These are phyloP conservation scores for Volvox carteri DNA, from an alignment of 163 green algal species.

Conservation along the genomic window DNA sequence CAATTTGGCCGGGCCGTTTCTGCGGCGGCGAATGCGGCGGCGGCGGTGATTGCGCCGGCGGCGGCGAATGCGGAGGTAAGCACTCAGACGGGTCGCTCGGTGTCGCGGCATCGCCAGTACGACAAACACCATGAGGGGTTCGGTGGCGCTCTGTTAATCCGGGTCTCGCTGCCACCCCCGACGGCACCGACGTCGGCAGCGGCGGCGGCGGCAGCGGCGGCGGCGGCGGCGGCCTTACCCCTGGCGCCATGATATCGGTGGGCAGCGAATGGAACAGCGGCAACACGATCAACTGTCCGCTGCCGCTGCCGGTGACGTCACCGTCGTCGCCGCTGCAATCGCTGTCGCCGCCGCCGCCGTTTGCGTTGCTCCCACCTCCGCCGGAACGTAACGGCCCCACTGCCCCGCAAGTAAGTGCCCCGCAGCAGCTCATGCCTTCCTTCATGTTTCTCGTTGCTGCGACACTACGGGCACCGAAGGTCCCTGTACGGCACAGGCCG, in stretches of 20 bases:
- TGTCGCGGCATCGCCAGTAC: background rate
- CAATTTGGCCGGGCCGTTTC: background rate
- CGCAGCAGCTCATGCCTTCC: too few relatives aligned
- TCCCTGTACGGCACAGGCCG: background rate
- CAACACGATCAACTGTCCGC: background rate
- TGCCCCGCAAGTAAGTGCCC: too few relatives aligned
- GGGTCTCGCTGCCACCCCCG: background rate
- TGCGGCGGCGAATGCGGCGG: background rate
- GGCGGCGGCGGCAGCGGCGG: background rate
- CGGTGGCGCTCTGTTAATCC: background rate
- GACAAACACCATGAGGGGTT: too few relatives aligned
- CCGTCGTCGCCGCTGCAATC: background rate
- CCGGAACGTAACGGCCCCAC: too few relatives aligned
- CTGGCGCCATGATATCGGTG: background rate
- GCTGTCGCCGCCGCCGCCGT: background rate
- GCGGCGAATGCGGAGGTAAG: background rate
- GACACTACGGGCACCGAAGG: too few relatives aligned
- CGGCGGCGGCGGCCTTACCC: background rate
- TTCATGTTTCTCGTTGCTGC: too few relatives aligned
- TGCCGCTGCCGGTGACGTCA: background rate
- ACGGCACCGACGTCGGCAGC: background rate
- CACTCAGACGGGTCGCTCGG: background rate
- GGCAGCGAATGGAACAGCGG: background rate
- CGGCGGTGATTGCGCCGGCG: background rate
- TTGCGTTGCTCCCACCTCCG: background rate